Conservation (phyloP, 768 basidiomycete genomes). For the Termitomyces sp. region DNA sequence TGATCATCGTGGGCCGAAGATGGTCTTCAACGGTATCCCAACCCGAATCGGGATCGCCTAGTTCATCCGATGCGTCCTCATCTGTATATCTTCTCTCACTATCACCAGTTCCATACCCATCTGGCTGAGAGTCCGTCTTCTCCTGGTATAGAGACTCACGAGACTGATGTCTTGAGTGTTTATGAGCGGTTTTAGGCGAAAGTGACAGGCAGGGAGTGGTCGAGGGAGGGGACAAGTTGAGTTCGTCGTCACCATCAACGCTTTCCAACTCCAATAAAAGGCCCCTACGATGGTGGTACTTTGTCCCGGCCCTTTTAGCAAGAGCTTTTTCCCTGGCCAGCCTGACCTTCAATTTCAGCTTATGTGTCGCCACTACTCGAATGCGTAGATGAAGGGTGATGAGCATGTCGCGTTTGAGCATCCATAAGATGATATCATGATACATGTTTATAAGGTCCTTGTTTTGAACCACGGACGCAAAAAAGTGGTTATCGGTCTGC, state of each 20-base stretch:
- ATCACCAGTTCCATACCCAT: constrained; percentile 26
- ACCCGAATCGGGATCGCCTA: constrained; percentile 35
- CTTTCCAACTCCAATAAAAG: constrained; percentile 18
- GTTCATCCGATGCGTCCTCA: constrained; percentile 41
- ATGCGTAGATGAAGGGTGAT: constrained; percentile 84
- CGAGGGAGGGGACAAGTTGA: constrained; percentile 16
- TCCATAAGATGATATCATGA: constrained; percentile 85
- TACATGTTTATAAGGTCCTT: constrained; percentile 69
- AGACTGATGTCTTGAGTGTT: constrained; percentile 43
- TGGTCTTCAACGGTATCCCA: constrained; percentile 50
- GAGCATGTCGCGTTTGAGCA: constrained; percentile 84
- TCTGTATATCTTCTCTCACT: constrained; percentile 39
- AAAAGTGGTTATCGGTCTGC: constrained; percentile 71
- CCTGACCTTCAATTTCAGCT: constrained; percentile 72
- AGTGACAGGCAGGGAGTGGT: constrained; percentile 47
- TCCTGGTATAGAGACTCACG: constrained; percentile 40
- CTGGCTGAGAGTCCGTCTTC: constrained; percentile 35
- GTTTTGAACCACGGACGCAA: constrained; percentile 68
- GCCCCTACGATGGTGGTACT: constrained; percentile 11
- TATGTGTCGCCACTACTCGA: constrained; percentile 74
- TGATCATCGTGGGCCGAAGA: constrained; percentile 62
- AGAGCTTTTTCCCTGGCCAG: constrained; percentile 35
- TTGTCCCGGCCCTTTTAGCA: constrained; percentile 21
- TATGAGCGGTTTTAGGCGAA: constrained; percentile 51
- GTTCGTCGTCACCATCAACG: constrained; percentile 18